These are phyloP conservation scores for Oenanthe javanica DNA, from an alignment of 140 eudicot genomes.

Conservation along the genomic window DNA sequence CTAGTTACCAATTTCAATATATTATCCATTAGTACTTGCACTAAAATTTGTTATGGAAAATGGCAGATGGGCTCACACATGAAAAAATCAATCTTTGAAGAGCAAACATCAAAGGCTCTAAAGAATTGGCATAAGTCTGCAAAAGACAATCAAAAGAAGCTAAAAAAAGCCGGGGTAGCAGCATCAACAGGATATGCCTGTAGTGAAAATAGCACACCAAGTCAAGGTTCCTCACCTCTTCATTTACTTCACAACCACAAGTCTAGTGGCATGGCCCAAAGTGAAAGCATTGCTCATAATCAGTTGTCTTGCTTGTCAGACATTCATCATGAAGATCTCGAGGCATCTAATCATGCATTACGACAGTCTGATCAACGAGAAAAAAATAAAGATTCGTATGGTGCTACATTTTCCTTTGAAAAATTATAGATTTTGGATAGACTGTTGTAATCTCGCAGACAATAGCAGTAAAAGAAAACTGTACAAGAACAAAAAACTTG, in stretches of 20 bases:
- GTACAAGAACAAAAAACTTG: too few relatives aligned
- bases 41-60: not conserved
- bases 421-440: not conserved
- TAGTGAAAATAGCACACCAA: constrained; percentile 19
- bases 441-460: not conserved
- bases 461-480: not conserved
- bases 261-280: constrained; percentile 14
- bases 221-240: constrained; percentile 25
- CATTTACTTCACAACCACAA: constrained; percentile 32
- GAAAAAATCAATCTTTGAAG: constrained; percentile 16
- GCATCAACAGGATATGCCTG: constrained; percentile 6
- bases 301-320: constrained; percentile 21
- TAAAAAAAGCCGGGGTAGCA: constrained; percentile 6
- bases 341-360: constrained; percentile 16
- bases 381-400: not conserved
- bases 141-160: constrained; percentile 13
- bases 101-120: constrained; percentile 15
- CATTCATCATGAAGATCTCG: constrained; percentile 20
- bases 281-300: constrained; percentile 25
- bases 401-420: constrained; percentile 19
- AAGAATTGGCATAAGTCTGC: constrained; percentile 18
- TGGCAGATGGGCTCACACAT: constrained; percentile 21
- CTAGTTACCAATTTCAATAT: not conserved
- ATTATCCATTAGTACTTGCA: not conserved
- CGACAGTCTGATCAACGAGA: not conserved